Base-by-base conservation (phyloP, 257 asterid genomes). In the Rehmannia glutinosa region DNA sequence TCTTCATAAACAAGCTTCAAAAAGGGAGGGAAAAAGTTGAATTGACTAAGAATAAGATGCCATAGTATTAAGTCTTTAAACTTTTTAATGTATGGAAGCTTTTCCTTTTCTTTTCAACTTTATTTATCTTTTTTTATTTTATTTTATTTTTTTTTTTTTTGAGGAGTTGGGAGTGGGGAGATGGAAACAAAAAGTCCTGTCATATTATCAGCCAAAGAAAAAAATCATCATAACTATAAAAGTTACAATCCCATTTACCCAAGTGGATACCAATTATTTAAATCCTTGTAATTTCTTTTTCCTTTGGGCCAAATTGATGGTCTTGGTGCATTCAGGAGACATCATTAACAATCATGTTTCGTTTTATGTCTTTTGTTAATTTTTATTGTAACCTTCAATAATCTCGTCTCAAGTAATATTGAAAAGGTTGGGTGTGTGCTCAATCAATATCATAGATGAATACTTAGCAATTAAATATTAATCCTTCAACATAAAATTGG, bases 1-100 rank as follows among this genome's bases (percentile, higher is more conserved):
- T 19, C 28, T 5, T 21, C 25, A 16, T 3, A 35, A 65, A 45
- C n/a, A 32, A 33, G 24, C 23, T 35, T 50, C 33, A 7, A 62
- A 73, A 73, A 43, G 57, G 1, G 38, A 42, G 32, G 10, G 64
- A 7, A 33, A 60, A 55, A 5, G 66, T 65, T 33, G 74, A 56
- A 38, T 75, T 75, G 86, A 71, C 78, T 53, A 72, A 77, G 54
- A 43, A 1, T 63, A 43, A 12, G 74, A 81, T 75, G 74, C 61
- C 54, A 24, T 19, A 17, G 21, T 27, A 41, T 35, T 62, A 24
- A 51, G n/a, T 49, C 67, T 7, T 33, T 58, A 32, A 63, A 68
- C 57, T 66, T 68, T 45, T 77, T 16, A 25, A 60, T 73, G 72
- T 66, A 54, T 70, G 70, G 23, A 36, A 56, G 21, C 80, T 66